Percentiles rank a stretch among this genome's conserved stretches.
Evolutionary conservation across 2,329 filamentous ascomycete species (phyloP).

Genomic region (Cladosporium sp.): DNA sequence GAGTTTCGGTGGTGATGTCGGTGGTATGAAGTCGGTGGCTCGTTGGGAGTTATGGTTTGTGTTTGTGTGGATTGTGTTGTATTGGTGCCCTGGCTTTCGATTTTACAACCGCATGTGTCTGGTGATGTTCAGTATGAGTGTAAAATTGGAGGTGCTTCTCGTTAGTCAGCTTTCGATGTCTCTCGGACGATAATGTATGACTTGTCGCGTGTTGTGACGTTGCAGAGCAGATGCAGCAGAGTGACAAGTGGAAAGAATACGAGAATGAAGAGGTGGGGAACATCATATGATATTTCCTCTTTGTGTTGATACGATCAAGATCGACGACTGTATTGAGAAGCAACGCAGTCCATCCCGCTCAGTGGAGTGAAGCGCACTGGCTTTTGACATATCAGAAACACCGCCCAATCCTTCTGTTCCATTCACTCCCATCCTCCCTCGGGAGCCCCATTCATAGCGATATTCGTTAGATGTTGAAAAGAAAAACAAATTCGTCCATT

Average conservation of each 20-base stretch:
- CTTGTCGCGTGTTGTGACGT: not conserved
- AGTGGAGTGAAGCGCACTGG: not conserved
- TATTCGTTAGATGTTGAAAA: constrained; percentile 6
- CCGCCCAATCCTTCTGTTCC: not conserved
- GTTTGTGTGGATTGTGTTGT: not conserved
- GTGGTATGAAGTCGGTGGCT: not conserved
- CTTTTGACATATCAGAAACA: not conserved
- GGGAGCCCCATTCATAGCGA: constrained; percentile 1
- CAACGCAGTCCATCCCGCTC: not conserved
- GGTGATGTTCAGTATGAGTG: not conserved
- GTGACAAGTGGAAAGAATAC: not conserved
- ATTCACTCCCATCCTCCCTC: not conserved
- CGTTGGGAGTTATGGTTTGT: not conserved
- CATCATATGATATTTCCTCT: not conserved
- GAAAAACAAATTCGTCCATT: not conserved
- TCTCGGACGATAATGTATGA: not conserved
- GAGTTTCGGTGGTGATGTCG: not conserved
- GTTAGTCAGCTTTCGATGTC: not conserved
- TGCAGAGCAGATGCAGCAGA: not conserved
- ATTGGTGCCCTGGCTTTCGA: no score
- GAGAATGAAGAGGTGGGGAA: not conserved
- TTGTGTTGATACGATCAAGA: constrained; percentile 4
- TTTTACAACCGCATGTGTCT: not conserved
- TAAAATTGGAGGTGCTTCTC: not conserved
- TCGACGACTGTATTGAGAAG: not conserved